These are phyloP conservation scores for Globisporangium splendens DNA, from an alignment of 352 stramenopile genomes.

Conservation along the genomic window DNA sequence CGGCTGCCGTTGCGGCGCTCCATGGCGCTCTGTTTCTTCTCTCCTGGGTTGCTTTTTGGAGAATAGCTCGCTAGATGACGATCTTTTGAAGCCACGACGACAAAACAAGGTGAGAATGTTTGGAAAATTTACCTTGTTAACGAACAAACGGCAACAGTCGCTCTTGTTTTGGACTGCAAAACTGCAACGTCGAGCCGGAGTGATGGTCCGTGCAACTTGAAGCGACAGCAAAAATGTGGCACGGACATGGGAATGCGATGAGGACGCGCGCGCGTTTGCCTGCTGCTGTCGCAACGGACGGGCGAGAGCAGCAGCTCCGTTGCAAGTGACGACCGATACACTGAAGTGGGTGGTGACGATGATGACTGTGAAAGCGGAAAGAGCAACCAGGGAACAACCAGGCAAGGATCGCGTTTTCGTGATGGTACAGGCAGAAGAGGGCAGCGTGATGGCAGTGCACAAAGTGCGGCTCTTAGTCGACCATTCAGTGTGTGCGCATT, in stretches of 20 bases:
- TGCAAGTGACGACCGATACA: neutral
- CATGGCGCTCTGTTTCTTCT: neutral
- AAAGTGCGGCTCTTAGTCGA: constrained; percentile 28
- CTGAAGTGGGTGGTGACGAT: neutral
- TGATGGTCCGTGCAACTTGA: no score
- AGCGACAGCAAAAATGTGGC: no score
- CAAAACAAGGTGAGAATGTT: constrained; percentile 3
- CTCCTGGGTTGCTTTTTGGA: neutral
- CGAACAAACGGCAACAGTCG: neutral
- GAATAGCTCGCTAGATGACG: constrained; percentile 5
- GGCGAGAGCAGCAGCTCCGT: neutral
- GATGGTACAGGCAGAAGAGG: constrained; percentile 19
- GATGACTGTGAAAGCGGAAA: neutral
- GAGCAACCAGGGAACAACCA: neutral
- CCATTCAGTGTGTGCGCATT: constrained; percentile 33
- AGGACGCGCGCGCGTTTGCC: neutral
- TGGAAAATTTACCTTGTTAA: neutral
- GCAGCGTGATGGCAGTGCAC: constrained; percentile 24
- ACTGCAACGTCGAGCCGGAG: neutral
- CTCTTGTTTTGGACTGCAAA: neutral
- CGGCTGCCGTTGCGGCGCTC: neutral
- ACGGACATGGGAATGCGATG: no score
- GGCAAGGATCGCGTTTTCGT: neutral
- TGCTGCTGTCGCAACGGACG: neutral
- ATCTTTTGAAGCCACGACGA: constrained; percentile 11